These are phyloP conservation scores for Asterella californica DNA, from an alignment of 225 moss, liverwort and hornwort species.

Conservation along the genomic window DNA sequence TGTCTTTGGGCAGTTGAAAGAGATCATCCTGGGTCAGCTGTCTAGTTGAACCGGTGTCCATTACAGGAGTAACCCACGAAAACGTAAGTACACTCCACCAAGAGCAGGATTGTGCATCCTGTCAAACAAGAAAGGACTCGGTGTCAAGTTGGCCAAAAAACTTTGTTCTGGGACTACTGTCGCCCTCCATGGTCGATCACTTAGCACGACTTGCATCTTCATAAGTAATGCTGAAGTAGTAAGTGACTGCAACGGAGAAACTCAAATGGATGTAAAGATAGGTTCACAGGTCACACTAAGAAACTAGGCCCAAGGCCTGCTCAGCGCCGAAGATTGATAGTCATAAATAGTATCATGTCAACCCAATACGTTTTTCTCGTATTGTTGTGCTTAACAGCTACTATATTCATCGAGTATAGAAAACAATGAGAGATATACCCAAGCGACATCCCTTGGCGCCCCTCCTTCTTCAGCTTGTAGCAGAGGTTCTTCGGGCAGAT, in stretches of 20 bases:
- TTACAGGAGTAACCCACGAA: conserved; percentile 81
- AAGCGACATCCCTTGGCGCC: neutral
- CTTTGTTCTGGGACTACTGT: too few species aligned
- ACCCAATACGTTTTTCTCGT: neutral
- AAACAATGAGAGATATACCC: conserved; percentile 7
- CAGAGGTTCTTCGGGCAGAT: conserved; percentile 34
- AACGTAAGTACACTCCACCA: conserved; percentile 65
- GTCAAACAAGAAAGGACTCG: neutral
- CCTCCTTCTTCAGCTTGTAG: conserved; percentile 30
- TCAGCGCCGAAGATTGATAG: neutral
- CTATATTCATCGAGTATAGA: neutral
- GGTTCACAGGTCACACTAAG: neutral
- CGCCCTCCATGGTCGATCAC: neutral
- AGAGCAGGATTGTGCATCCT: conserved; percentile 31
- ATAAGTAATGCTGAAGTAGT: neutral
- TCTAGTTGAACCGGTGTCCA: conserved; percentile 62
- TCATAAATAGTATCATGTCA: neutral
- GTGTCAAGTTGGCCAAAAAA: neutral
- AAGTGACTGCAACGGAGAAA: neutral
- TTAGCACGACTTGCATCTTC: neutral
- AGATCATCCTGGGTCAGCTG: conserved; percentile 69
- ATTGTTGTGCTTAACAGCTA: neutral
- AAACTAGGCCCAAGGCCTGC: too few species aligned
- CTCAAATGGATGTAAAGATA: neutral
- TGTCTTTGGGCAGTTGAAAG: conserved; percentile 60